These are phyloP conservation scores for Acer saccharum DNA, from an alignment of 345 rosid genomes.

Conservation along the genomic window DNA sequence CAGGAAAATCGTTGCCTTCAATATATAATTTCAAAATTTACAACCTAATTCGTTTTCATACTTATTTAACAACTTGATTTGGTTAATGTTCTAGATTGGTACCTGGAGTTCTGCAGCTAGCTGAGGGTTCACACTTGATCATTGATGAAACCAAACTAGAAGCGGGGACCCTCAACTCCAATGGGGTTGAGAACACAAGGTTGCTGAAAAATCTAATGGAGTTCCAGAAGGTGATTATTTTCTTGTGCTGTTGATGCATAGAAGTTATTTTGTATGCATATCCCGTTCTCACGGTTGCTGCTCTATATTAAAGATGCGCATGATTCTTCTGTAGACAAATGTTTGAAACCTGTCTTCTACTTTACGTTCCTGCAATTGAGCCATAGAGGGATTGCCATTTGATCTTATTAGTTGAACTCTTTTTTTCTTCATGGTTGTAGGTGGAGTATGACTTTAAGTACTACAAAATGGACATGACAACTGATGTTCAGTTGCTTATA, in stretches of 20 bases:
- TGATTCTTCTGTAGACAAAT: not conserved
- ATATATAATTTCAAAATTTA: not conserved
- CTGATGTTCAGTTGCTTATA: slow-evolving; percentile 78
- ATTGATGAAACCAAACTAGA: slow-evolving; percentile 82
- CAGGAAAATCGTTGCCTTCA: not conserved
- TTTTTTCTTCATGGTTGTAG: slow-evolving; percentile 39
- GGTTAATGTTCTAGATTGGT: slow-evolving; percentile 49
- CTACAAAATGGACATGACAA: slow-evolving; percentile 84
- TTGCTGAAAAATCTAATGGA: slow-evolving; percentile 70
- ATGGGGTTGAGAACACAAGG: slow-evolving; percentile 73
- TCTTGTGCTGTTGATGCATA: not conserved
- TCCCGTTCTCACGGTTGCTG: not conserved
- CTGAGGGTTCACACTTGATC: slow-evolving; percentile 77
- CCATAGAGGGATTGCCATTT: no score
- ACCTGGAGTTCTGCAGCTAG: slow-evolving; percentile 74
- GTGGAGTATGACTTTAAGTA: slow-evolving; percentile 86
- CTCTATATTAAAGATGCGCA: not conserved
- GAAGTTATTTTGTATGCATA: not conserved
- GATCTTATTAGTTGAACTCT: not conserved
- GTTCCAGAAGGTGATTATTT: slow-evolving; percentile 64
- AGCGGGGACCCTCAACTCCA: slow-evolving; percentile 73
- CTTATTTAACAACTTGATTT: slow-evolving; percentile 9
- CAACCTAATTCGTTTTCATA: not conserved
- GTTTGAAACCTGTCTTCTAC: not conserved
- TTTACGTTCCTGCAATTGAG: not conserved